Conservation (phyloP, 1,139 yeast species). For the Williopsis jadinii region DNA sequence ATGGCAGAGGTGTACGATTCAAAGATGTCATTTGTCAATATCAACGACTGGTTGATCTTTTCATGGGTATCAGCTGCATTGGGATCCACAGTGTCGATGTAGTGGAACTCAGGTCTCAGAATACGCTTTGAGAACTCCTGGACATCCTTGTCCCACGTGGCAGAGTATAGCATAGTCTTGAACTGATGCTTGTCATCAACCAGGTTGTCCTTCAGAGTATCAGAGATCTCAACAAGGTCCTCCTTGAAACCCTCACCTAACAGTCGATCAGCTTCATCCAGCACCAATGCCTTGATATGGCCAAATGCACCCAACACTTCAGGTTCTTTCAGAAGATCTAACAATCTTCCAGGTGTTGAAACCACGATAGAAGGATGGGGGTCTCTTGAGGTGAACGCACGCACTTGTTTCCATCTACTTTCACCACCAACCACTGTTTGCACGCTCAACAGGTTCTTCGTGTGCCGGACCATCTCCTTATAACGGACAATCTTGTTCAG, state of each 20-base stretch:
- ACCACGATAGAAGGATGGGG: conserved; percentile 50
- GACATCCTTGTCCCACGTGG: conserved; percentile 73
- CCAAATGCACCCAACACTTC: conserved; percentile 45
- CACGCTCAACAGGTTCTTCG: conserved; percentile 28
- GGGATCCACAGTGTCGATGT: conserved; percentile 69
- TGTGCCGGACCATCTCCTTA: conserved; percentile 26
- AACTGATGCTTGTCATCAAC: conserved; percentile 26
- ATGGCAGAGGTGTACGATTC: conserved; percentile 50
- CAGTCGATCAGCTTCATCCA: conserved; percentile 87
- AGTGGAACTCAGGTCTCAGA: conserved; percentile 56
- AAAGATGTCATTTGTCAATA: conserved; percentile 39
- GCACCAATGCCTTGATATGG: conserved; percentile 55
- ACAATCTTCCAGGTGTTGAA: conserved; percentile 87
- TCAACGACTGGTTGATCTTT: conserved; percentile 62
- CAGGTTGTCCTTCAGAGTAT: conserved; percentile 31
- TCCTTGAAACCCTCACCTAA: conserved; percentile 72
- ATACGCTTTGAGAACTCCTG: conserved; percentile 56
- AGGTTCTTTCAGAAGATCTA: conserved; percentile 45
- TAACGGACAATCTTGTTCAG: conserved; percentile 37
- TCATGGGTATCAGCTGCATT: conserved; percentile 75
- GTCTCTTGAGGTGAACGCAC: conserved; percentile 23
- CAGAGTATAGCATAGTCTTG: conserved; percentile 77
- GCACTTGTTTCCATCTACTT: conserved; percentile 31
- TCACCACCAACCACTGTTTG: conserved; percentile 44
- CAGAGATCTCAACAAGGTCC: conserved; percentile 51